phyloP scores from a whole-genome alignment of 192 early-diverging fungal genomes.

The Dispira simplex region DNA sequence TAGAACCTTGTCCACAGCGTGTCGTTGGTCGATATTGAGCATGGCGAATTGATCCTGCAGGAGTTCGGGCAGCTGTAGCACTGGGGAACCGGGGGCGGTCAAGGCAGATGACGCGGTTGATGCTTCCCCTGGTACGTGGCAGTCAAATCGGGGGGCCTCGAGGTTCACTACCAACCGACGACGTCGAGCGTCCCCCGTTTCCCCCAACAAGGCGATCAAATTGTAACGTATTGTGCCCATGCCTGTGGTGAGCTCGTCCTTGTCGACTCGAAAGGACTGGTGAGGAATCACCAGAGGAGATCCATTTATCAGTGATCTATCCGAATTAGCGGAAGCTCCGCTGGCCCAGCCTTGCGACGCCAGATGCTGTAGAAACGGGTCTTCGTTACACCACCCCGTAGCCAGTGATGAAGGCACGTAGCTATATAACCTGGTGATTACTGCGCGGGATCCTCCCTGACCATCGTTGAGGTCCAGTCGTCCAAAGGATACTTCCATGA shows the following conservation, averaged over 20 bases:
- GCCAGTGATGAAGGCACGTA: background rate
- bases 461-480: background rate
- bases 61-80: background rate
- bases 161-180: conserved; percentile 68
- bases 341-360: background rate
- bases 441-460: background rate
- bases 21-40: conserved; percentile 59
- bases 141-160: conserved; percentile 44
- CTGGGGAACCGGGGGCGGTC: background rate
- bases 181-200: conserved; percentile 33
- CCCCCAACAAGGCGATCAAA: conserved; percentile 49
- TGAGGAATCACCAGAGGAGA: no score
- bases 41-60: background rate
- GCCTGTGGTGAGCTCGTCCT: conserved; percentile 59
- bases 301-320: conserved; percentile 2
- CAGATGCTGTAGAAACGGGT: background rate
- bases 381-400: no score
- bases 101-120: background rate
- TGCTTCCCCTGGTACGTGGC: background rate
- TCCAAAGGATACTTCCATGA: conserved; percentile 11
- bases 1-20: conserved; percentile 55
- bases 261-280: conserved; percentile 51
- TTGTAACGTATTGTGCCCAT: conserved; percentile 58
- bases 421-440: background rate
- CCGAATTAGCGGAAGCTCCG: background rate